phyloP scores from a whole-genome alignment of 768 basidiomycete species.

The Agaricus sinodeliciosus region DNA sequence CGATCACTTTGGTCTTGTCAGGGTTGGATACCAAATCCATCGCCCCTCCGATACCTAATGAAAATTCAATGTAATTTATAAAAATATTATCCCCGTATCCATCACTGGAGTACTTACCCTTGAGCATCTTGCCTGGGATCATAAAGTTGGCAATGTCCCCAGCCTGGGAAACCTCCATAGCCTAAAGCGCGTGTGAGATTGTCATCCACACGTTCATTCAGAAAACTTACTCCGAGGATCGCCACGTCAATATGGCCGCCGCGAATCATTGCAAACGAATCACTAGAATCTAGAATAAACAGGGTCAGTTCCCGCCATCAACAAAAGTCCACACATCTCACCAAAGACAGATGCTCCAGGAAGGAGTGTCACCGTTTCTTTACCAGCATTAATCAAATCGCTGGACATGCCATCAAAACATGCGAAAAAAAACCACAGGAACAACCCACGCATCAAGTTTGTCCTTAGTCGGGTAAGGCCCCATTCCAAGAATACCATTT shows the following conservation, averaged over 20 bases:
- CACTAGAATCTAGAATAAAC: constrained; percentile 61
- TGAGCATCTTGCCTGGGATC: constrained; percentile 93
- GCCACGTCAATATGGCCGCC: constrained; percentile 93
- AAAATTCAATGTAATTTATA: too few relatives aligned
- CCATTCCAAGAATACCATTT: constrained; percentile 87
- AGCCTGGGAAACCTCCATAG: constrained; percentile 90
- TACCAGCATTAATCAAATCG: constrained; percentile 92
- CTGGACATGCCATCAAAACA: constrained; percentile 26
- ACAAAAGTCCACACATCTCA: constrained; percentile 23
- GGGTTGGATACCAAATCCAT: constrained; percentile 98
- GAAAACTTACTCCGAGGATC: constrained; percentile 73
- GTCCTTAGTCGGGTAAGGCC: constrained; percentile 79
- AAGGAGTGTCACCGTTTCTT: constrained; percentile 88
- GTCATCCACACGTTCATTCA: neutral
- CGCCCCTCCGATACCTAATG: constrained; percentile 83
- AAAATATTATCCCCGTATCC: too few relatives aligned
- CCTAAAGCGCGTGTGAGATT: constrained; percentile 33
- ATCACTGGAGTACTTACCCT: constrained; percentile 36
- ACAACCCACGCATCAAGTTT: constrained; percentile 70
- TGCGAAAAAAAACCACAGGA: neutral
- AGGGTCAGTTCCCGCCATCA: constrained; percentile 4
- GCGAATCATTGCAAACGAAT: constrained; percentile 97
- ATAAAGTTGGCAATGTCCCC: constrained; percentile 98
- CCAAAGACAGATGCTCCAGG: constrained; percentile 92
- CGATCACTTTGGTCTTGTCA: constrained; percentile 89